Base-by-base conservation (phyloP, 1,139 yeast species). In the Diutina rugosa region DNA sequence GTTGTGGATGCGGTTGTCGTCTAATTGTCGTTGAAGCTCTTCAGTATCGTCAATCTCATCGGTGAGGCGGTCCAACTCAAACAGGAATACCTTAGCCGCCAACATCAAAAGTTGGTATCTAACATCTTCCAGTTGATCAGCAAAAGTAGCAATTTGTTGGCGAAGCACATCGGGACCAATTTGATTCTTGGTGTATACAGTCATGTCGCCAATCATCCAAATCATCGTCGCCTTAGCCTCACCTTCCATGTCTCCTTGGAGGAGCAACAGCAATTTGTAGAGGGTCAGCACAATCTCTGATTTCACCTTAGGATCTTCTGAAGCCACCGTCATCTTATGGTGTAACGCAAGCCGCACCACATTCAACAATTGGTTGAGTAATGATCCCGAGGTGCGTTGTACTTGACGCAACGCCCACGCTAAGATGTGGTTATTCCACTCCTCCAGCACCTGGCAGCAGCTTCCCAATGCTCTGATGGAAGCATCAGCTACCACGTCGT, bases 141-240 rank as follows among this genome's bases (percentile, higher is more conserved):
- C 72, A 67, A 87, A 88, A 3, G 66, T 69, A 51, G 76, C 76
- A n/a, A 85, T 69, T 51, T 87, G 69, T 8, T 71, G 69, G 56
- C 97, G 76, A 57, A 90, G 72, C 1, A 90, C 81, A 67, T 93
- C 97, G 0, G 95, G 95, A 0, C 90, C 90, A 54, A 87, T 76
- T 29, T 65, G 56, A 55, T 75, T 75, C 8, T 69, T 63, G 9
- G 72, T 68, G n/a, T 68, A 65, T 51, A 69, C 73, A 0, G 79
- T 70, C 64, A 87, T 85, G 65, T 93, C 98, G 2, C 98, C 97
- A 53, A 93, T 80, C 12, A 91, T 77, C 98, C 98, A 95, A 18
- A 93, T 78, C 26, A 90, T 84, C 57, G 95, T 87, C 1, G 96
- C 90, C 61, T 84, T 81, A 0, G 98, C 96, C 18, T 76, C 75